Evolutionary conservation across 164 flowering plant species (phyloP).

Genomic region (Tinospora cordifolia): DNA sequence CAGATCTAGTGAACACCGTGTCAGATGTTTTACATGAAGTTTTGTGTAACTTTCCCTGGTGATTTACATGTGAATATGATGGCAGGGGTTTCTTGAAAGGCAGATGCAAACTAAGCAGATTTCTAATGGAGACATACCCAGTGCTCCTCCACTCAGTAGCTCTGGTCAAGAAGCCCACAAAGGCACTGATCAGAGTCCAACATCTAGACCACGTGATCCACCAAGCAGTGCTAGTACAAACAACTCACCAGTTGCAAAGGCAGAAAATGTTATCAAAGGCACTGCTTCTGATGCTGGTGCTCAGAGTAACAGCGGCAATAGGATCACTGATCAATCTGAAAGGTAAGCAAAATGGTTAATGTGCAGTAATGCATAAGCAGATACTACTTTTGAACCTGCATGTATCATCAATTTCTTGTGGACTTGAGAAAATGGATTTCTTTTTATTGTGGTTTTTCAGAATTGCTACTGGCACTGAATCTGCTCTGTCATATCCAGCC

Average conservation of each 20-base stretch:
- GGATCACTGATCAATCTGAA: slow-evolving; percentile 24
- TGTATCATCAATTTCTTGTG: not conserved
- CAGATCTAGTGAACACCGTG: not conserved
- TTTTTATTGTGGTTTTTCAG: slow-evolving; percentile 21
- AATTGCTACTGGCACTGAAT: slow-evolving; percentile 36
- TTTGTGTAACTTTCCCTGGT: not conserved
- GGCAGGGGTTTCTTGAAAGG: slow-evolving; percentile 30
- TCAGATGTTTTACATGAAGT: not conserved
- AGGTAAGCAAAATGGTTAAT: slow-evolving; percentile 28
- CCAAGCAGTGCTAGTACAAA: slow-evolving; percentile 15
- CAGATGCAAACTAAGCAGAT: slow-evolving; percentile 23
- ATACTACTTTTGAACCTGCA: not conserved
- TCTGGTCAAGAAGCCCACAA: slow-evolving; percentile 37
- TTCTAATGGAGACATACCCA: slow-evolving; percentile 51
- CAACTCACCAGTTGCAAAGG: slow-evolving; percentile 13
- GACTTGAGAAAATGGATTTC: not conserved
- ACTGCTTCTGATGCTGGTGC: slow-evolving; percentile 15
- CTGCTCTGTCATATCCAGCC: slow-evolving; percentile 41
- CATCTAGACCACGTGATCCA: slow-evolving; percentile 15
- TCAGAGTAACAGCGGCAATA: slow-evolving; percentile 19
- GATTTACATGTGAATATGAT: not conserved
- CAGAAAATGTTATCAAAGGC: slow-evolving; percentile 7
- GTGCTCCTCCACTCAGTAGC: slow-evolving; percentile 68
- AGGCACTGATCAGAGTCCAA: slow-evolving; percentile 21
- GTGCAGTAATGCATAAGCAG: not conserved